phyloP scores from a whole-genome alignment of 345 rosid species.

The Gossypium herbaceum region DNA sequence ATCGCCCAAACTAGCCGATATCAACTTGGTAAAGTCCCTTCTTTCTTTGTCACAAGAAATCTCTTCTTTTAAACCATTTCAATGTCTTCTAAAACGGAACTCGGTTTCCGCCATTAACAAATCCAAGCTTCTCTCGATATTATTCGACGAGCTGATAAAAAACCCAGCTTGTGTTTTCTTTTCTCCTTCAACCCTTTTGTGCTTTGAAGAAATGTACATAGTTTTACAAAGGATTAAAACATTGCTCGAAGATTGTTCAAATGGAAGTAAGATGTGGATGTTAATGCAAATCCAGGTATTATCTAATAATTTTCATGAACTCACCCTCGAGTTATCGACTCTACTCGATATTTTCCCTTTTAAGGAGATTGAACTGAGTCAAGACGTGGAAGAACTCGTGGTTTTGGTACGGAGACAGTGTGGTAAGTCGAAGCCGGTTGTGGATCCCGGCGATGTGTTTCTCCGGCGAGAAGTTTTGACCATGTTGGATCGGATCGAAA shows the following conservation, averaged over 20 bases:
- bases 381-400: slow-evolving; percentile 65
- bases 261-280: slow-evolving; percentile 69
- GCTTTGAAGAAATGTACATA: slow-evolving; percentile 78
- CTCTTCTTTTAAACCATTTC: slow-evolving; percentile 48
- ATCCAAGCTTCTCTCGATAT: slow-evolving; percentile 42
- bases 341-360: slow-evolving; percentile 68
- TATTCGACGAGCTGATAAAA: slow-evolving; percentile 71
- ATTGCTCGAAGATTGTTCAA: slow-evolving; percentile 60
- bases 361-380: slow-evolving; percentile 35
- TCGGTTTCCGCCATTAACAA: slow-evolving; percentile 52
- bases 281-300: slow-evolving; percentile 50
- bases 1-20: slow-evolving; percentile 50
- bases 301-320: slow-evolving; percentile 53
- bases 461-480: slow-evolving; percentile 39
- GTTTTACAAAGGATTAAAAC: slow-evolving; percentile 67
- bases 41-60: slow-evolving; percentile 56
- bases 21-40: slow-evolving; percentile 50
- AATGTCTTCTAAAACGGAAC: slow-evolving; percentile 42
- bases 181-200: slow-evolving; percentile 51
- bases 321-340: slow-evolving; percentile 65
- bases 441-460: slow-evolving; percentile 40
- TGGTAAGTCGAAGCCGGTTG: slow-evolving; percentile 6
- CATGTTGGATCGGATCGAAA: slow-evolving; percentile 51
- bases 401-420: slow-evolving; percentile 52
- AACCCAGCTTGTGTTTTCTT: slow-evolving; percentile 18